Conservation (phyloP, 371 early-diverging fungal species). For the Mucor sp. region DNA sequence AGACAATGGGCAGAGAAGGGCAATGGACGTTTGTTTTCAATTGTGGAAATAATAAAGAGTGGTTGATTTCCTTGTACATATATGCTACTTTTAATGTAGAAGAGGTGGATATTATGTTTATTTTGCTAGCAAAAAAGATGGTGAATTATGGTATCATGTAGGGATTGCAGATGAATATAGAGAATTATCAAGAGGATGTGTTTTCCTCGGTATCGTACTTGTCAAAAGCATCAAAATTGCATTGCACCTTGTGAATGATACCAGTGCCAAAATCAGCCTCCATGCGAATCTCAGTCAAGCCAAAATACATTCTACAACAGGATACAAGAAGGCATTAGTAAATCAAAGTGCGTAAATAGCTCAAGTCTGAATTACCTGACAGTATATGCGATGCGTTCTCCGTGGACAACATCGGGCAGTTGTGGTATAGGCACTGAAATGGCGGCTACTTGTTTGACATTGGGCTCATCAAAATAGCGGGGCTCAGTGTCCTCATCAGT, state of each 20-base stretch:
- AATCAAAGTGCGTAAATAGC: background rate
- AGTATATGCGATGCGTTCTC: conserved; percentile 41
- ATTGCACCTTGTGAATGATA: conserved; percentile 31
- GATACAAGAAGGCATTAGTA: background rate
- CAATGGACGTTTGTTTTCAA: too few relatives aligned
- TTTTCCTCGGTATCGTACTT: conserved; percentile 7
- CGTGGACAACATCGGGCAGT: conserved; percentile 31
- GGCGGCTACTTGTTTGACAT: conserved; percentile 44
- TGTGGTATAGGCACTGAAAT: conserved; percentile 48
- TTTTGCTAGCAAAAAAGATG: too few relatives aligned
- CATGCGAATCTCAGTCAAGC: conserved; percentile 47
- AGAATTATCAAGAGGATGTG: background rate
- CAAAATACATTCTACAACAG: conserved; percentile 50
- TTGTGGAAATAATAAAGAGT: background rate
- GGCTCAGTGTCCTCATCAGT: conserved; percentile 42
- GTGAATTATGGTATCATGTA: background rate
- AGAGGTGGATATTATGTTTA: background rate
- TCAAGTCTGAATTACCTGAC: conserved; percentile 30
- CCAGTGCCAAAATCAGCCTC: conserved; percentile 55
- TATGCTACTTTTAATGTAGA: background rate
- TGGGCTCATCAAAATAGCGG: conserved; percentile 39
- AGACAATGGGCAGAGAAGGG: background rate
- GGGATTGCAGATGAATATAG: too few relatives aligned
- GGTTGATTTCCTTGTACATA: background rate
- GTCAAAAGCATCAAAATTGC: conserved; percentile 48